phyloP scores from a whole-genome alignment of 257 asterid genomes.

The Plantago major region DNA sequence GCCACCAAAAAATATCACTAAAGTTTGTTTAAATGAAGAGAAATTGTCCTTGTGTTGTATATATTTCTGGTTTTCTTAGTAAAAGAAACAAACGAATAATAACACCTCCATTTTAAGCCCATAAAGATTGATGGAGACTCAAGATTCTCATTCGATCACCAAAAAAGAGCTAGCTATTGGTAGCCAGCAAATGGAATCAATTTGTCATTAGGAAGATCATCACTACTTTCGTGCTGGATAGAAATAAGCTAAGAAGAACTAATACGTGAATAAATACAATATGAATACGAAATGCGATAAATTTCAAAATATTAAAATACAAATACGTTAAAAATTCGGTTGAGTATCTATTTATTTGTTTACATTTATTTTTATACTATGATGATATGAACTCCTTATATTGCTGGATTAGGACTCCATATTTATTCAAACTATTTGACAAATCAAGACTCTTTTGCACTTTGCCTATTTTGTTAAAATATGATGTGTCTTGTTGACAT shows the following conservation, averaged over 20 bases:
- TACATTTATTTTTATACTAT: too few relatives aligned
- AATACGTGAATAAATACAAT: too few relatives aligned
- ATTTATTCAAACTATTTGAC: too few relatives aligned
- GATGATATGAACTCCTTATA: too few relatives aligned
- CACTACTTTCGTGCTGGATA: not conserved
- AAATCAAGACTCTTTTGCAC: too few relatives aligned
- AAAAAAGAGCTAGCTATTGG: not conserved
- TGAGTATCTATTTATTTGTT: too few relatives aligned
- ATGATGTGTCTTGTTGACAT: too few relatives aligned
- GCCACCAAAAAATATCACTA: constrained; percentile 21
- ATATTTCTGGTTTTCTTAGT: not conserved
- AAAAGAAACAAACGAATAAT: not conserved
- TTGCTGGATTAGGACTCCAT: too few relatives aligned
- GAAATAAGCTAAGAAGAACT: not conserved
- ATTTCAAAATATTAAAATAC: too few relatives aligned
- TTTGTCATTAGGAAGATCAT: not conserved
- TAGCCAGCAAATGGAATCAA: constrained; percentile 5
- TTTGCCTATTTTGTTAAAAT: too few relatives aligned
- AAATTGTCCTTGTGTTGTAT: constrained; percentile 9
- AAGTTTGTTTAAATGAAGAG: not conserved
- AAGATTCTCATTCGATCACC: constrained; percentile 1
- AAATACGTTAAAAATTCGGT: too few relatives aligned
- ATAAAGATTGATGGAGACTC: constrained; percentile 13
- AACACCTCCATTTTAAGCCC: not conserved
- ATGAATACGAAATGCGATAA: too few relatives aligned